Conservation (phyloP, 257 asterid species). For the Nicotiana undulata region DNA sequence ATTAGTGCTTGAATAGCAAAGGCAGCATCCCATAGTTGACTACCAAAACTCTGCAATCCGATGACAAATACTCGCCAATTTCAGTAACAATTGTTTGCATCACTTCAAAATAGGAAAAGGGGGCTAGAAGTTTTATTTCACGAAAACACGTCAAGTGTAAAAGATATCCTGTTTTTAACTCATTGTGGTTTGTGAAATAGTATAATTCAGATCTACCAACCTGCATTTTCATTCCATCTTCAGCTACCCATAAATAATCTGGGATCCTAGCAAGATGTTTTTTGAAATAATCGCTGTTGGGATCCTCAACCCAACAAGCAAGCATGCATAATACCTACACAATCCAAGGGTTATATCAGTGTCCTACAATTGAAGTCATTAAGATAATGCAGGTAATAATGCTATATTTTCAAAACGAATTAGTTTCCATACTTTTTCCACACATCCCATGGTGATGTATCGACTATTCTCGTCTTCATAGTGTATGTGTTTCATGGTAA, state of each 20-base stretch:
- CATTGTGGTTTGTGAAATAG: background rate
- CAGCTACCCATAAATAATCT: conserved; percentile 70
- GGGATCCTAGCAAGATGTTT: conserved; percentile 70
- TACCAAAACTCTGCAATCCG: conserved; percentile 70
- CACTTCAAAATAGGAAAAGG: background rate
- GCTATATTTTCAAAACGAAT: background rate
- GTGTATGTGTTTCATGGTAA: conserved; percentile 63
- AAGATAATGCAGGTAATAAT: background rate
- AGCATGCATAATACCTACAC: conserved; percentile 52
- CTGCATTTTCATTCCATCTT: conserved; percentile 90
- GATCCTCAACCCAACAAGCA: conserved; percentile 82
- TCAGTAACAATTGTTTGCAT: background rate
- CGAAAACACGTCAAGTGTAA: background rate
- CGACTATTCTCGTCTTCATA: conserved; percentile 71
- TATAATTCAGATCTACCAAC: conserved; percentile 13
- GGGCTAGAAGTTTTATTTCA: background rate
- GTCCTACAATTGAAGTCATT: background rate
- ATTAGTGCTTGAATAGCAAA: conserved; percentile 72
- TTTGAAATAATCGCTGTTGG: conserved; percentile 66
- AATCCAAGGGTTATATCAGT: background rate
- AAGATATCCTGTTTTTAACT: background rate
- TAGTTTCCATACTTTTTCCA: conserved; percentile 31
- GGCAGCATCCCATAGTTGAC: conserved; percentile 85
- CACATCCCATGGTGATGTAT: conserved; percentile 68
- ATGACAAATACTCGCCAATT: background rate